phyloP scores from a whole-genome alignment of 495 filamentous ascomycete genomes.

The Penicillium diatomitis region DNA sequence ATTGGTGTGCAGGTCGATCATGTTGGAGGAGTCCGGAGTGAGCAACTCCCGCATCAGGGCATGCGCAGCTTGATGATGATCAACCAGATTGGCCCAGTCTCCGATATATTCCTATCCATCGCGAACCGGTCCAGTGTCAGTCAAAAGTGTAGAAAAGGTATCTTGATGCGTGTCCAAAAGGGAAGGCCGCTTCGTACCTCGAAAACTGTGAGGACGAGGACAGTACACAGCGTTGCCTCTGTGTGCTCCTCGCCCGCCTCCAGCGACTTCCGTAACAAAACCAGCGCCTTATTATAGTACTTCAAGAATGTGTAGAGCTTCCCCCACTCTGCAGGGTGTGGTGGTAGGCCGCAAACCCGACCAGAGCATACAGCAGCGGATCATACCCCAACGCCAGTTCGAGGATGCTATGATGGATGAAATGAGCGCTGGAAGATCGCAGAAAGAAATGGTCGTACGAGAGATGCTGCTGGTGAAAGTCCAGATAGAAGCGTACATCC shows the following conservation, averaged over 20 bases:
- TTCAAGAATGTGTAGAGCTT: constrained; percentile 73
- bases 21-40: constrained; percentile 66
- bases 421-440: constrained; percentile 54
- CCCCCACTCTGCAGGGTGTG: constrained; percentile 59
- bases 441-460: constrained; percentile 74
- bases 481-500: constrained; percentile 70
- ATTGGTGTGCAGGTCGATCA: constrained; percentile 56
- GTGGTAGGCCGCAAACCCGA: constrained; percentile 88
- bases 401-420: constrained; percentile 62
- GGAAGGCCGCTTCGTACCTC: constrained; percentile 53
- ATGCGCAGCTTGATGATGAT: constrained; percentile 85
- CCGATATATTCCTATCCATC: constrained; percentile 73
- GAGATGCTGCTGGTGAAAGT: constrained; percentile 66
- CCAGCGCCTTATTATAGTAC: constrained; percentile 84
- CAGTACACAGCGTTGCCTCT: constrained; percentile 73
- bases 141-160: background rate
- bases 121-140: too few relatives aligned
- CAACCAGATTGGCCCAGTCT: constrained; percentile 85
- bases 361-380: constrained; percentile 77
- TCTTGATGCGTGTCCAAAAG: background rate
- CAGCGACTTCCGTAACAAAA: constrained; percentile 61
- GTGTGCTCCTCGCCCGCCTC: constrained; percentile 58
- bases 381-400: constrained; percentile 69
- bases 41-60: constrained; percentile 69
- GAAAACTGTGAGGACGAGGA: constrained; percentile 84